Percentiles rank a stretch among this genome's conserved stretches.
Conservation (phyloP, 306 rosid species). For the Castanea sativa region DNA sequence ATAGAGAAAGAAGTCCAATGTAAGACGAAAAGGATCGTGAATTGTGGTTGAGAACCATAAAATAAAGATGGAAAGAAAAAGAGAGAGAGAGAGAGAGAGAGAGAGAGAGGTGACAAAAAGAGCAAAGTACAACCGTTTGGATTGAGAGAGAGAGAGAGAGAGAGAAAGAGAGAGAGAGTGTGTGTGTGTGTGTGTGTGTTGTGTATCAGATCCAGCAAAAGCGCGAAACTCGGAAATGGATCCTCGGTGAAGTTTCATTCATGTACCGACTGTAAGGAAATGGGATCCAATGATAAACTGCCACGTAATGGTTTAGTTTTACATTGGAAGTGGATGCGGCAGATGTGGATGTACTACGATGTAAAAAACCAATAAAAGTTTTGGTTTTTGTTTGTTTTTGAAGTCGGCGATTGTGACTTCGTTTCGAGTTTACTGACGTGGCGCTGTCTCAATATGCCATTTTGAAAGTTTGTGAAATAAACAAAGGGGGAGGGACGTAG, state of each 20-base stretch:
- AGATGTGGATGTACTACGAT: neutral
- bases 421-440: neutral
- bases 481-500: no score
- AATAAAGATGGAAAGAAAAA: neutral
- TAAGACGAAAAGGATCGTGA: slow-evolving; percentile 41
- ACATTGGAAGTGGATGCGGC: neutral
- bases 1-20: slow-evolving; percentile 1
- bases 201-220: slow-evolving; percentile 36
- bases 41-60: slow-evolving; percentile 3
- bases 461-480: no score
- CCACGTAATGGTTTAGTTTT: neutral
- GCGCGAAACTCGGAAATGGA: slow-evolving; percentile 21
- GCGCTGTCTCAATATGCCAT: neutral
- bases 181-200: neutral
- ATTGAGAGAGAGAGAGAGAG: slow-evolving; percentile 10
- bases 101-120: slow-evolving; percentile 7
- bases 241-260: neutral
- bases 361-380: no score
- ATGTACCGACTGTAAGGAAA: rapidly evolving
- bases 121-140: slow-evolving; percentile 12
- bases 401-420: neutral
- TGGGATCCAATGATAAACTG: rapidly evolving
- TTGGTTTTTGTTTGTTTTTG: no score
- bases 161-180: neutral
- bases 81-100: neutral